Base-by-base conservation (phyloP, 192 early-diverging fungal species). In the Kappamyces sp. region DNA sequence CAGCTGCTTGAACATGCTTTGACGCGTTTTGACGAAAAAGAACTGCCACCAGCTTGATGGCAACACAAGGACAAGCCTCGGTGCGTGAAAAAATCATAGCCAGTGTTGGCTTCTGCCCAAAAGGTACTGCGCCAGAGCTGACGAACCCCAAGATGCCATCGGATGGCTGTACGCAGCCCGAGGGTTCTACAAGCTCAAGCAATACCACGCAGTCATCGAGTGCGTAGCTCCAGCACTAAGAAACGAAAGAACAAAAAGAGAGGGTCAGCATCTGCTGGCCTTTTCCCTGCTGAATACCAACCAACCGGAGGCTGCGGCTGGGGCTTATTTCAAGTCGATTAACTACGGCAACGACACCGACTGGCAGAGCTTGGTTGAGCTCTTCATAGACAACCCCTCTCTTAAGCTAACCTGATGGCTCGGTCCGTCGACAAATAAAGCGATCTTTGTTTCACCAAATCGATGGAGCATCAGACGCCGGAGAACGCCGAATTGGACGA, bases 171-270 rank as follows among this genome's bases (percentile, higher is more conserved):
- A 83, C 47, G 77, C 77, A 3, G 80, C 80, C 0, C 66, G 80
- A 36, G 80, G 80, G 5, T 83, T 73, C 66, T 83, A 83, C 72
- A 83, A 83, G 53, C 53, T 79, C 11, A 74, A 76, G 29, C 72
- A 83, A 54, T 83, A 74, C 66, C 80, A 83, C 60, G 67, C 75
- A 3, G 80, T 83, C 31, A 83, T 83, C 50, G 80, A 83, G 61
- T 77, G 75, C 60, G 73, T 83, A 2, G 67, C 77, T 3, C 80
- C 80, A 11, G 80, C 80, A 7, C 70, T 83, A 2, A 69, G 80
- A 40, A 83, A 83, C 65, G 80, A 83, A 35, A 49, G 77, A 5
- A 83, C 80, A 40, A 76, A 77, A 47, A 64, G 77, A 32, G 80
- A 83, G 57, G 78, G 66, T 7, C 80, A 83, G 51, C 80, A 83